Evolutionary conservation across 345 rosid species (phyloP), one percentile per base, ranked within the genome.

Genomic region (Dipteronia sinensis): DNA sequence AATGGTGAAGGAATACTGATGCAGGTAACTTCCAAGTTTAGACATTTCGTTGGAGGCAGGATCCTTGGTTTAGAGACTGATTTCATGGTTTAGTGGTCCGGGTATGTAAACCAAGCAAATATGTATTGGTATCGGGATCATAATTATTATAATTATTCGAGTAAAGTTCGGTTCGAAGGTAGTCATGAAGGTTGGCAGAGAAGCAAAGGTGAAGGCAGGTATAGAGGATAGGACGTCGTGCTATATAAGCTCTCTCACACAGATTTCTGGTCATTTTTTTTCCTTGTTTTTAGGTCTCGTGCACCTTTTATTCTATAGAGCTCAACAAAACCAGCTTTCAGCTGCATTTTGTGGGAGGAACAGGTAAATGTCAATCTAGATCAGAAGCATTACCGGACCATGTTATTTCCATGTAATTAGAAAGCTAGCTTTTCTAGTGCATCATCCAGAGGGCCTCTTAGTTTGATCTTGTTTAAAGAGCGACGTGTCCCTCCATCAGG

Each of bases 381-480:
- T 72, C 55, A 69, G 7, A 73, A 65, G 74, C 22, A 47, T 5
- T 55, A 25, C 40, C 17, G 1, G 67, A 23, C 10, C 51, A 42
- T 11, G 29, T 67, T 72, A 38, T 53, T 75, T 47, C 49, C 40
- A n/a, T 38, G 22, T 56, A 22, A 19, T 73, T 67, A 81, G 59
- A 79, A 80, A 55, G 80, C 78, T 74, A 85, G 72, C 71, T 82
- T 85, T 63, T 68, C 81, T 12, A 81, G 44, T 15, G 78, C 63
- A 10, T 65, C 67, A 53, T 71, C 68, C 7, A 62, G 34, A 2
- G 78, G 13, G 69, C 76, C 71, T 55, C 75, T 75, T 29, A 64
- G 63, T 27, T 63, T 72, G 64, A 79, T 73, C 20, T 76, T 77
- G 70, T 71, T 63, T 15, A 25, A n/a, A 38, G 59, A 51, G 68